A percentile compares a stretch with the other conserved stretches of the same genome.
Conservation (phyloP, 345 rosid genomes). For the Mangifera indica region DNA sequence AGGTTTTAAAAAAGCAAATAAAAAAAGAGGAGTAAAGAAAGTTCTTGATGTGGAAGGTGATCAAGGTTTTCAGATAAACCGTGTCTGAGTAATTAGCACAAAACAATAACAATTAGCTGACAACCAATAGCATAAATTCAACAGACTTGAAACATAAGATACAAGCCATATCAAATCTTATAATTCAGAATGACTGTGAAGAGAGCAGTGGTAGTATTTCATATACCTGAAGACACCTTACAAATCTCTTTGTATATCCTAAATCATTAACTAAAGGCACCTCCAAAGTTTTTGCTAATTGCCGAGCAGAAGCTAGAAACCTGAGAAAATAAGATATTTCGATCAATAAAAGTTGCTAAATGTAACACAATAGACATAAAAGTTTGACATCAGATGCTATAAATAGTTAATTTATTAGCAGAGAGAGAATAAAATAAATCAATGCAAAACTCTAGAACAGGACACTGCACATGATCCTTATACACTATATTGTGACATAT, state of each 20-base stretch:
- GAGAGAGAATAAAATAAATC: not conserved
- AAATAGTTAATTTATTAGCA: not conserved
- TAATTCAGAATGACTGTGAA: not conserved
- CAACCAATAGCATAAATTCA: not conserved
- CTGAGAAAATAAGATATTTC: constrained; percentile 38
- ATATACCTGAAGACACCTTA: constrained; percentile 92
- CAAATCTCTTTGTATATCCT: constrained; percentile 97
- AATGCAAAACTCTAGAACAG: not conserved
- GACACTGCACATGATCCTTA: not conserved
- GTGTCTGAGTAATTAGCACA: not conserved
- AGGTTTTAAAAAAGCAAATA: not conserved
- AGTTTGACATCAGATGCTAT: not conserved
- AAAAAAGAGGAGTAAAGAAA: not conserved
- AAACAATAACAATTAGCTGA: not conserved
- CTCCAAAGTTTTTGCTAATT: constrained; percentile 92
- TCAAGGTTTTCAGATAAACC: not conserved
- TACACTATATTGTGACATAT: not conserved
- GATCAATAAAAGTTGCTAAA: not conserved
- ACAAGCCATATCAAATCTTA: not conserved
- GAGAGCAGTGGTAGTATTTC: not conserved
- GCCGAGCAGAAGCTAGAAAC: constrained; percentile 97
- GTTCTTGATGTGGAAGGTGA: not conserved
- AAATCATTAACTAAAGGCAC: constrained; percentile 98
- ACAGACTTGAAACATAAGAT: not conserved
- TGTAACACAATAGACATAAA: not conserved